These are phyloP conservation scores for Decorospora gaudefroyi DNA, from an alignment of 2,329 filamentous ascomycete genomes.

Conservation along the genomic window DNA sequence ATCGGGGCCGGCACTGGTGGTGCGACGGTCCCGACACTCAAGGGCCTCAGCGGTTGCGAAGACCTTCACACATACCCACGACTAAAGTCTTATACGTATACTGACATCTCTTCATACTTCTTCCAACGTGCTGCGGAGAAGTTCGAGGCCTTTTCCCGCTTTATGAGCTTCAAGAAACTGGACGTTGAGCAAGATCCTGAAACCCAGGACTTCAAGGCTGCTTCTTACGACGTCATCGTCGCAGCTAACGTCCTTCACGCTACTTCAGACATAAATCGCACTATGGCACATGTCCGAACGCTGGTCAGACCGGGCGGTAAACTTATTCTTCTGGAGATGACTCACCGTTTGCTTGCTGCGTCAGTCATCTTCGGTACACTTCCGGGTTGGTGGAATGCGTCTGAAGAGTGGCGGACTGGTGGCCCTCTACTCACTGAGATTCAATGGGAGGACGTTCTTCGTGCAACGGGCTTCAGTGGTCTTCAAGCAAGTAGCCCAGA, in stretches of 20 bases:
- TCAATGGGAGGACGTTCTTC: constrained; percentile 44
- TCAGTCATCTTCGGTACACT: constrained; percentile 31
- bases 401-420: constrained; percentile 31
- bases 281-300: constrained; percentile 29
- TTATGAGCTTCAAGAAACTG: constrained; percentile 25
- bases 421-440: constrained; percentile 39
- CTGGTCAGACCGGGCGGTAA: constrained; percentile 51
- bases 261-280: constrained; percentile 23
- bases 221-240: constrained; percentile 36
- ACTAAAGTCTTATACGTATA: constrained; percentile 24
- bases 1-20: constrained; percentile 26
- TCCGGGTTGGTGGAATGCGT: constrained; percentile 33
- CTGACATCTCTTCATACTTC: constrained; percentile 25
- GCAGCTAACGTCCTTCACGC: constrained; percentile 42
- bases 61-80: constrained; percentile 10
- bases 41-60: constrained; percentile 12
- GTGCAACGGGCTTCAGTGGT: constrained; percentile 39
- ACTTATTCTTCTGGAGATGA: constrained; percentile 52
- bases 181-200: constrained; percentile 28
- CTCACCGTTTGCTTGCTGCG: constrained; percentile 14
- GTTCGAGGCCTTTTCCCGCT: constrained; percentile 13
- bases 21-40: constrained; percentile 16
- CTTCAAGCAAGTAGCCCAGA: constrained; percentile 21
- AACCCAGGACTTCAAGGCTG: constrained; percentile 24
- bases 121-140: constrained; percentile 23